phyloP scores from a whole-genome alignment of 2,329 filamentous ascomycete species.

The Cercospora citrullina region DNA sequence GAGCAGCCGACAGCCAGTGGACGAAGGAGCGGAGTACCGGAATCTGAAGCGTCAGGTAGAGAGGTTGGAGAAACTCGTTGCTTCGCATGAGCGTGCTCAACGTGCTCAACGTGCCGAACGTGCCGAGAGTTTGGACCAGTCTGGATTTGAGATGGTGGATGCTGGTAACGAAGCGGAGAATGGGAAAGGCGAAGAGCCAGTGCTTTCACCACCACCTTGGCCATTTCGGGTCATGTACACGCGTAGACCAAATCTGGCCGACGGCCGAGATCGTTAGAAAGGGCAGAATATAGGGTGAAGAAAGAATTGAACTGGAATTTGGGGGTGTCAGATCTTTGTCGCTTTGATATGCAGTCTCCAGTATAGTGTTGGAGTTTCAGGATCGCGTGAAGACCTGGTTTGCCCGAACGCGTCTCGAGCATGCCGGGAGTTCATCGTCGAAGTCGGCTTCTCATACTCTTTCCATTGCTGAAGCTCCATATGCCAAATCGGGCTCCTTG shows the following conservation, averaged over 20 bases:
- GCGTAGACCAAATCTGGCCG: not conserved
- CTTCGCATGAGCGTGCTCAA: not conserved
- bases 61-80: not conserved
- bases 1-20: not conserved
- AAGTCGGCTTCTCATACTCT: not conserved
- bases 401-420: not conserved
- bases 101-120: not conserved
- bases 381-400: not conserved
- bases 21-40: not conserved
- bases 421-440: not conserved
- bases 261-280: not conserved
- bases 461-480: not conserved
- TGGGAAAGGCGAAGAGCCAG: not conserved
- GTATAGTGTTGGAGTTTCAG: not conserved
- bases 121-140: not conserved
- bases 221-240: slow-evolving; percentile 5
- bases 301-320: not conserved
- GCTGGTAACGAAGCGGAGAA: not conserved
- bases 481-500: not conserved
- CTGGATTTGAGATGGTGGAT: not conserved
- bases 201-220: not conserved
- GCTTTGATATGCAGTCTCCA: not conserved
- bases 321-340: not conserved
- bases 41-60: not conserved
- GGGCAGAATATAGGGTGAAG: not conserved